Percentiles rank a stretch among this genome's conserved stretches.
Evolutionary conservation across 176 grass and related monocot species (phyloP).

Genomic region (Avena atlantica): DNA sequence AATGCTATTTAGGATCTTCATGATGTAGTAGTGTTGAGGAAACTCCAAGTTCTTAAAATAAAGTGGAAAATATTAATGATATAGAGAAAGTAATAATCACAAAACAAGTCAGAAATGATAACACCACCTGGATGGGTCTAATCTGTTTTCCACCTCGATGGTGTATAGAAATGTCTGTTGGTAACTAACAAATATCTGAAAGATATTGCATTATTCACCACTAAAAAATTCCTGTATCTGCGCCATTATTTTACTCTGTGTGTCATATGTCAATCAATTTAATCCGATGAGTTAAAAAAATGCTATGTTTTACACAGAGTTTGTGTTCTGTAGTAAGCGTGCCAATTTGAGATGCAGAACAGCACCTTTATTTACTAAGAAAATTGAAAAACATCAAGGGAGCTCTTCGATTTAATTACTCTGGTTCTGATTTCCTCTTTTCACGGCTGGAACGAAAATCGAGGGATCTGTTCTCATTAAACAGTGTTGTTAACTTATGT

Average conservation of each 20-base stretch:
- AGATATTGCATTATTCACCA: constrained; percentile 5
- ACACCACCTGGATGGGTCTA: background rate
- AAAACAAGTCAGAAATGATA: background rate
- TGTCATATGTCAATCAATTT: background rate
- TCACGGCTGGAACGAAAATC: background rate
- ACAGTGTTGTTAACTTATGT: background rate
- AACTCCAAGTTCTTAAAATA: constrained; percentile 6
- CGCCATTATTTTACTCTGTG: background rate
- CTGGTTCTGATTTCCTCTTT: background rate
- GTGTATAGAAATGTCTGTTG: background rate
- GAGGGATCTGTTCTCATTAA: constrained; percentile 1
- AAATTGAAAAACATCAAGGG: constrained; percentile 20
- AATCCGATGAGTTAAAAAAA: background rate
- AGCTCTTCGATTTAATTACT: background rate
- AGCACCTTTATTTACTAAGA: background rate
- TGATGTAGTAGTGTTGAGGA: background rate
- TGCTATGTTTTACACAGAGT: background rate
- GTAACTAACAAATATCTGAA: background rate
- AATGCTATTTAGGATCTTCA: background rate
- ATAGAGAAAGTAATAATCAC: background rate
- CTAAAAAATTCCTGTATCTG: constrained; percentile 1
- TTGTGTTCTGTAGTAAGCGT: background rate
- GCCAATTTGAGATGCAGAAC: background rate
- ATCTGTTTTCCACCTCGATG: background rate
- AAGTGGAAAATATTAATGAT: background rate